Base-by-base conservation (phyloP, 2,329 filamentous ascomycete genomes). In the Lithohypha guttulata region DNA sequence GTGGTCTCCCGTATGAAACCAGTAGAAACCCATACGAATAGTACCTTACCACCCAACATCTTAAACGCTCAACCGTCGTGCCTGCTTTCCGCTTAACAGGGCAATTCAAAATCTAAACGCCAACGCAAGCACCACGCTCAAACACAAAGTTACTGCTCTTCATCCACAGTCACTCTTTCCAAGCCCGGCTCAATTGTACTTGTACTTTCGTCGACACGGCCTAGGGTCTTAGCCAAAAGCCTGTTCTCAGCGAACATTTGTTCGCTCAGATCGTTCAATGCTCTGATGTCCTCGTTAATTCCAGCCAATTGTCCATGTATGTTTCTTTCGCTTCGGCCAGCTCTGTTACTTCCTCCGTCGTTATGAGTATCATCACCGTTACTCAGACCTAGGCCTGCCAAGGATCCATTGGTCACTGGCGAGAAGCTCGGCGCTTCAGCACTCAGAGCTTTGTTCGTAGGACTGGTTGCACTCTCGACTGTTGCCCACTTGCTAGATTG, bases 191-290 rank as follows among this genome's bases (percentile, higher is more conserved):
- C 14, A 17, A 37, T 27, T 10, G 28, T 34, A 19, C 38, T 26
- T 8, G 40, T 45, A 11, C 31, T 15, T 32, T 48, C 42, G 18
- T 43, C 41, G 11, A 47, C 46, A 4, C 40, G 39, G 29, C 39
- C 47, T 39, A 51, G 39, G 6, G 39, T 47, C 11, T 20, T 31
- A 8, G 48, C 48, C 46, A 51, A 45, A 25, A 38, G 39, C 42
- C 48, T 39, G 45, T 66, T 58, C 39, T 65, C 63, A 42, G 61
- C 59, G 26, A 62, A 56, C 56, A 62, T 63, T 44, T 61, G 63
- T 42, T 64, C 62, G 48, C 59, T 65, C 31, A 64, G 53, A 30
- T 57, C 57, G 26, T 50, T 41, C 21, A 53, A 27, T 17, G 47
- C 46, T 23, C 41, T 34, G 34, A 53, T 45, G 34, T 51, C 41